These are phyloP conservation scores for Sphagnum contortum DNA, from an alignment of 225 moss, liverwort and hornwort genomes.

Conservation along the genomic window DNA sequence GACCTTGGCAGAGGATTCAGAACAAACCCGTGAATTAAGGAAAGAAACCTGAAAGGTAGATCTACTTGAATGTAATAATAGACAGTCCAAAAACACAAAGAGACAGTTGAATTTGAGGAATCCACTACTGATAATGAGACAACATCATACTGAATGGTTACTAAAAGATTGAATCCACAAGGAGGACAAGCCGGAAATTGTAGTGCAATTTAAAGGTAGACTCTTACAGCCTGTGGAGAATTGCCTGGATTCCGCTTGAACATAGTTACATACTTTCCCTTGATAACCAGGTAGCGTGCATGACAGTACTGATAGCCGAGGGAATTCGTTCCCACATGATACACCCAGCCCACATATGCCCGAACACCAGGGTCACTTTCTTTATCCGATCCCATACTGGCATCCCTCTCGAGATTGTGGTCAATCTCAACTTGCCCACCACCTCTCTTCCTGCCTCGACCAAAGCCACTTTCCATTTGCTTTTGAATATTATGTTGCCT, in stretches of 20 bases:
- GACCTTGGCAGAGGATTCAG: background rate
- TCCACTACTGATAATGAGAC: too few relatives aligned
- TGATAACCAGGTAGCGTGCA: conserved; percentile 56
- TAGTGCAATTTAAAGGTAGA: background rate
- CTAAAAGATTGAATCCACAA: too few relatives aligned
- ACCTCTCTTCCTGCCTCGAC: conserved; percentile 32
- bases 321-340: conserved; percentile 60
- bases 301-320: conserved; percentile 60
- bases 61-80: too few relatives aligned
- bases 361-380: conserved; percentile 19
- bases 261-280: conserved; percentile 60
- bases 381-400: conserved; percentile 20
- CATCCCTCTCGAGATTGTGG: conserved; percentile 15
- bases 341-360: conserved; percentile 65
- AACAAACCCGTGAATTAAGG: background rate
- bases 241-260: conserved; percentile 57
- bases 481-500: conserved; percentile 14
- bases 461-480: conserved; percentile 16
- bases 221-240: conserved; percentile 43
- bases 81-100: too few relatives aligned
- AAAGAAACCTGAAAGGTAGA: too few relatives aligned
- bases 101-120: too few relatives aligned
- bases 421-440: conserved; percentile 18
- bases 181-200: too few relatives aligned
- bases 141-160: too few relatives aligned